Conservation (phyloP, 345 rosid genomes). For the Bretschneidera sinensis region DNA sequence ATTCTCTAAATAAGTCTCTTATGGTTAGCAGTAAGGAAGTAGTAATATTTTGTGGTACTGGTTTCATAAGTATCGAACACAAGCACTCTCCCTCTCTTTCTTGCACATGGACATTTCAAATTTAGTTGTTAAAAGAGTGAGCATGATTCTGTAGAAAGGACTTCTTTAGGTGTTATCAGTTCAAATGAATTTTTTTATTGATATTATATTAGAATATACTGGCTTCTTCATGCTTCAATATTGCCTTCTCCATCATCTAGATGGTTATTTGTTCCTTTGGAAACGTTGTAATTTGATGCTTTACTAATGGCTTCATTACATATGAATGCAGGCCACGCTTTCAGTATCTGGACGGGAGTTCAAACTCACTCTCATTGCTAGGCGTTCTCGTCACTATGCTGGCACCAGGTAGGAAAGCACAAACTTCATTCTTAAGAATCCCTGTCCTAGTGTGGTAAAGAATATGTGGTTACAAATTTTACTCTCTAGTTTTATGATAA, state of each 20-base stretch:
- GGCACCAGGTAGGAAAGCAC: conserved; percentile 75
- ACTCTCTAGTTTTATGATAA: too few relatives aligned
- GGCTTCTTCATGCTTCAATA: conserved; percentile 7
- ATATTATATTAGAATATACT: not conserved
- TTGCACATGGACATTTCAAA: not conserved
- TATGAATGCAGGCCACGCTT: conserved; percentile 56
- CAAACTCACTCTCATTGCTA: conserved; percentile 84
- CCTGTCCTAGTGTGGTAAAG: not conserved
- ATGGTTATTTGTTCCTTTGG: not conserved
- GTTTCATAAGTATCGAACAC: not conserved
- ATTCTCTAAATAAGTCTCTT: too few relatives aligned
- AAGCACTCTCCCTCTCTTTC: not conserved
- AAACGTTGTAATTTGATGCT: not conserved
- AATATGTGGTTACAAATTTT: not conserved
- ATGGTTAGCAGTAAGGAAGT: too few relatives aligned
- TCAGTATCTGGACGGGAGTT: conserved; percentile 74
- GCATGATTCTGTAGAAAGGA: not conserved
- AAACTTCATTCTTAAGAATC: not conserved
- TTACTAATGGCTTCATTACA: conserved; percentile 5
- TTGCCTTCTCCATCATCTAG: not conserved
- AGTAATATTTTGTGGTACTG: not conserved
- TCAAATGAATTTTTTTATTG: too few relatives aligned
- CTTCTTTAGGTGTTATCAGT: not conserved
- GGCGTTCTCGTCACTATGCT: conserved; percentile 97
- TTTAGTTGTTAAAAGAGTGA: not conserved